Conservation (phyloP, 345 rosid genomes). For the Ailanthus altissimus region DNA sequence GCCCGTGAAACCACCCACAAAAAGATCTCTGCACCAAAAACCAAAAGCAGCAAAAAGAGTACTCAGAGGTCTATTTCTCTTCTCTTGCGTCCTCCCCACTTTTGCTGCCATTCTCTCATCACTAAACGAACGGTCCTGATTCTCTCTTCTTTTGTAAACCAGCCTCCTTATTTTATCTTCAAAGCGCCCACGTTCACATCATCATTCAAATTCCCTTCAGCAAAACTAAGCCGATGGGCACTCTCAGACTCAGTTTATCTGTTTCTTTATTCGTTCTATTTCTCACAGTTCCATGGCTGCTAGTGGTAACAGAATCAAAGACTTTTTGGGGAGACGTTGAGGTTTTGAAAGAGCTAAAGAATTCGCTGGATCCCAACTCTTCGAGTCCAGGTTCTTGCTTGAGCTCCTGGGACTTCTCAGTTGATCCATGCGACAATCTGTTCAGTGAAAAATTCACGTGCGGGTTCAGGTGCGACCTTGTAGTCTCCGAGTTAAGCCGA, state of each 20-base stretch:
- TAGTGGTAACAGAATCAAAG: constrained; percentile 37
- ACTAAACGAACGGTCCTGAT: constrained; percentile 30
- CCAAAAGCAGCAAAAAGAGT: background rate
- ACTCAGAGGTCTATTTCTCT: background rate
- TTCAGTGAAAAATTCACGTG: constrained; percentile 78
- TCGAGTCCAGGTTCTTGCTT: constrained; percentile 75
- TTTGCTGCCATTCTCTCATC: constrained; percentile 7
- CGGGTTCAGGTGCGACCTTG: constrained; percentile 80
- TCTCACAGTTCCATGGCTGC: constrained; percentile 8
- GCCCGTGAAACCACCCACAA: constrained; percentile 34
- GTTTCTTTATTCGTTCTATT: constrained; percentile 29
- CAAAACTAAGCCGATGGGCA: constrained; percentile 23
- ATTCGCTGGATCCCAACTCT: constrained; percentile 46
- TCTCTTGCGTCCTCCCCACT: background rate
- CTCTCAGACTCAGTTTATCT: constrained; percentile 26
- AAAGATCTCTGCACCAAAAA: constrained; percentile 7
- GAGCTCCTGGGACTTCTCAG: constrained; percentile 78
- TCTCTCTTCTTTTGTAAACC: background rate
- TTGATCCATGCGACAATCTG: constrained; percentile 78
- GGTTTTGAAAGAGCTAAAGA: constrained; percentile 55
- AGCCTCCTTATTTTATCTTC: background rate
- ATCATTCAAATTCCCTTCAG: background rate
- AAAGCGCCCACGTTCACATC: background rate
- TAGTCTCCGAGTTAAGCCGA: constrained; percentile 48
- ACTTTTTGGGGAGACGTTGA: constrained; percentile 59